Base-by-base conservation (phyloP, 345 rosid genomes). In the Mercurialis annua region DNA sequence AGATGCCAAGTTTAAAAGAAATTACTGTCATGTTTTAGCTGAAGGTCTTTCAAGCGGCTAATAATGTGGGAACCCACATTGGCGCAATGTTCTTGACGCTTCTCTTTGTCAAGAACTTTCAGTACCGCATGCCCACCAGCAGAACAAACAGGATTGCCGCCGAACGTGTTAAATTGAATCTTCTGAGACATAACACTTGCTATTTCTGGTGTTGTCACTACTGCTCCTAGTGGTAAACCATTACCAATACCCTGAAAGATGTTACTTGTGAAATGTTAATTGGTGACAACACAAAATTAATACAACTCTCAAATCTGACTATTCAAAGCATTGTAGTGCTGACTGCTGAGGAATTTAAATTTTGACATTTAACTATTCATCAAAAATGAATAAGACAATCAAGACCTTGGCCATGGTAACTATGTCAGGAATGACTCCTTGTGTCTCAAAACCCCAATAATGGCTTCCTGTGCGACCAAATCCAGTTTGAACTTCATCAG, bases 81-180 rank as follows among this genome's bases (percentile, higher is more conserved):
- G 67, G 86, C 86, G 77, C 98, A 86, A 67, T 94, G 97, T 42
- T 77, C 76, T 82, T 92, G 99, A 30, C 90, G 93, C 72, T 82
- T 89, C 77, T 94, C 99, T 75, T 80, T 80, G 63, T 92, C 99
- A n/a, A 92, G 60, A 71, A 92, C 98, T 61, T 86, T 88, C 64
- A 94, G 83, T 55, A 94, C 98, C 6, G 98, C 96, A 76, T 75
- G 97, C 71, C 98, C 99, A 74, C 92, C 93, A 55, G 89, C 98
- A 81, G 97, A 91, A 72, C 99, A 94, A 23, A 94, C 96, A 4
- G 98, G 99, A 76, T 92, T 91, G 21, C 99, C 98, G n/a, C 99
- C 98, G 70, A 83, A 94, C 46, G 97, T 92, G 76, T 94, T 88
- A 66, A 92, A 94, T 75, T 82, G 93, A 71, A 94, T 84, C 74